Evolutionary conservation across 495 filamentous ascomycete species (phyloP).

Genomic region (Letharia lupina): DNA sequence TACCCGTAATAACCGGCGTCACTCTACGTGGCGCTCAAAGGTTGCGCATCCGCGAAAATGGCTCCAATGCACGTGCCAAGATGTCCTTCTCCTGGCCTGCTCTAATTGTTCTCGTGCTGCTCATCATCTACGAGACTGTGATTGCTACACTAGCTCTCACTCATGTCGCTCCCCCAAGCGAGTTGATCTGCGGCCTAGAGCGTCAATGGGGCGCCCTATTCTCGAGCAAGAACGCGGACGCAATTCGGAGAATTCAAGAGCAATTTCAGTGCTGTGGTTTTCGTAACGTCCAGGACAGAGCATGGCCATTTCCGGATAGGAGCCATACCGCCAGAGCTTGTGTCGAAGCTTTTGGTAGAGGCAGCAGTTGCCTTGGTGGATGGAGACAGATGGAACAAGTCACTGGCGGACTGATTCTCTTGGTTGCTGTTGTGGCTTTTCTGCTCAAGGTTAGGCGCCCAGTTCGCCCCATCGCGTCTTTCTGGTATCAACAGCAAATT

Average conservation of each 20-base stretch:
- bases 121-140: constrained; percentile 26
- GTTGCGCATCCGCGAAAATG: constrained; percentile 5
- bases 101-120: constrained; percentile 17
- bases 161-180: constrained; percentile 16
- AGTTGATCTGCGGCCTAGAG: constrained; percentile 18
- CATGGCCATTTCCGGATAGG: constrained; percentile 23
- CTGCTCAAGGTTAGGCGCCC: constrained; percentile 26
- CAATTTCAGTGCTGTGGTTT: constrained; percentile 25
- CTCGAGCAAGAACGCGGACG: constrained; percentile 17
- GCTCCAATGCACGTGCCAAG: constrained; percentile 1
- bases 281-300: constrained; percentile 15
- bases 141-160: constrained; percentile 25
- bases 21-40: constrained; percentile 8
- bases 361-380: constrained; percentile 24
- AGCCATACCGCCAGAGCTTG: constrained; percentile 17
- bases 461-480: not conserved
- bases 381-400: constrained; percentile 29
- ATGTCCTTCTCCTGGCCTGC: constrained; percentile 9
- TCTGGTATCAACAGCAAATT: not conserved
- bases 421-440: constrained; percentile 27
- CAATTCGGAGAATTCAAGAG: constrained; percentile 25
- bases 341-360: constrained; percentile 17
- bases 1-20: constrained; percentile 24
- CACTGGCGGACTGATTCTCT: constrained; percentile 27
- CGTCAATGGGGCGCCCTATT: constrained; percentile 18